Conservation (phyloP, 139 green algal species). For the Closterium sp. region DNA sequence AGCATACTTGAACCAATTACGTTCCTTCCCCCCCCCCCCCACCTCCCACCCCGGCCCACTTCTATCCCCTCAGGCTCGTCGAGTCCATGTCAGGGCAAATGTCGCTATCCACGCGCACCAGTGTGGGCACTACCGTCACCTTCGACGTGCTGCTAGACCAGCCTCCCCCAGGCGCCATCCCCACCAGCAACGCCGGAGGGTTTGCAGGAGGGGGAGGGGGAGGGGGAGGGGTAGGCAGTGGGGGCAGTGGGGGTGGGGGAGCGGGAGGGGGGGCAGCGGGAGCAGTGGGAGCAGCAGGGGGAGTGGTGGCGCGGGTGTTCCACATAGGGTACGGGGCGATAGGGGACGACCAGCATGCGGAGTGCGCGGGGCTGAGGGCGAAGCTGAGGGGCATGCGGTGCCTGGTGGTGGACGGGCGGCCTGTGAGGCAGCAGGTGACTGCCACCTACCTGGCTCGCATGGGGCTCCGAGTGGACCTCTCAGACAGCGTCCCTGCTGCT, state of each 20-base stretch:
- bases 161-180: neutral
- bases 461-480: conserved; percentile 27
- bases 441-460: conserved; percentile 16
- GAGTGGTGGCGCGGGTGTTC: neutral
- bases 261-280: neutral
- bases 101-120: neutral
- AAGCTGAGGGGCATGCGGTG: conserved; percentile 3
- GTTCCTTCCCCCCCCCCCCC: neutral
- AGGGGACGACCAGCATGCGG: neutral
- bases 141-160: conserved; percentile 12
- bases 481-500: conserved; percentile 23
- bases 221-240: neutral
- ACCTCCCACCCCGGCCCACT: neutral
- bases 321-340: neutral
- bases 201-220: neutral
- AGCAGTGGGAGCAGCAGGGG: neutral
- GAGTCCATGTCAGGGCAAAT: conserved; percentile 14
- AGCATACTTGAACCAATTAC: too few species aligned
- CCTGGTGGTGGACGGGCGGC: conserved; percentile 22
- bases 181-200: neutral
- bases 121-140: conserved; percentile 24
- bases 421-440: conserved; percentile 31
- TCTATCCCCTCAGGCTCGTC: conserved; percentile 15
- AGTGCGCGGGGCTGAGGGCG: neutral
- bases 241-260: neutral